A percentile compares a stretch with the other conserved stretches of the same genome.
Evolutionary conservation across 495 filamentous ascomycete species (phyloP).

Genomic region (Tuber aestivum): DNA sequence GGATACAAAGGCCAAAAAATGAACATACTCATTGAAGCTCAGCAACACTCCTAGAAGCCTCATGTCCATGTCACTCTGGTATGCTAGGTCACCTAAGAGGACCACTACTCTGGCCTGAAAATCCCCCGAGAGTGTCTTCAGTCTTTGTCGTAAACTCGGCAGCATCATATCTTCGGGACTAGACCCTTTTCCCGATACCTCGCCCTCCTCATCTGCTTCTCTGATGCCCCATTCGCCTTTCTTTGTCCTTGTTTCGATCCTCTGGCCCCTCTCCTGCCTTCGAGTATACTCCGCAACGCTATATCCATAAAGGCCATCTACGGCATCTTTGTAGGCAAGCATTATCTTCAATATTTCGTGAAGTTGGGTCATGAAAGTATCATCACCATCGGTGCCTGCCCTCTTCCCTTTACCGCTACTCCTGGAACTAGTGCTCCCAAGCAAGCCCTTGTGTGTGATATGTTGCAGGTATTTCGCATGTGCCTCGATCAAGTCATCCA

Average conservation of each 20-base stretch:
- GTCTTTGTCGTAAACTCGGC: conserved; percentile 62
- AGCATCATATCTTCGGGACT: conserved; percentile 53
- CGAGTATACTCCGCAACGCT: conserved; percentile 88
- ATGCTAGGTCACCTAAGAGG: conserved; percentile 79
- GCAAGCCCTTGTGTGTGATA: conserved; percentile 93
- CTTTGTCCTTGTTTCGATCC: conserved; percentile 59
- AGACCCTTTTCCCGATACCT: conserved; percentile 27
- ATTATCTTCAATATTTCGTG: conserved; percentile 89
- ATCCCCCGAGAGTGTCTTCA: conserved; percentile 62
- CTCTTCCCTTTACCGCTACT: conserved; percentile 45
- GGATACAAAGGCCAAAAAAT: background rate
- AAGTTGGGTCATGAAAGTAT: conserved; percentile 80
- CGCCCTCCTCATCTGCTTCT: conserved; percentile 50
- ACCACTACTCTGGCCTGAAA: conserved; percentile 72
- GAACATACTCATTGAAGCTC: conserved; percentile 91
- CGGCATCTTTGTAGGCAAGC: conserved; percentile 86
- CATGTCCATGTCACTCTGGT: conserved; percentile 94
- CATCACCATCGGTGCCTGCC: conserved; percentile 40
- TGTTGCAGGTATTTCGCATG: conserved; percentile 84
- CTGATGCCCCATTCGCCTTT: conserved; percentile 60
- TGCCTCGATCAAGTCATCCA: conserved; percentile 90
- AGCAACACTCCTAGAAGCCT: conserved; percentile 90
- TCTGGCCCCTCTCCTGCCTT: conserved; percentile 74
- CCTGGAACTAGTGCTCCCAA: conserved; percentile 59
- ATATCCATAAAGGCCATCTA: conserved; percentile 91